Evolutionary conservation across 192 early-diverging fungal genomes (phyloP), one percentile per base, ranked within the genome.

Genomic region (Podila epicladia): DNA sequence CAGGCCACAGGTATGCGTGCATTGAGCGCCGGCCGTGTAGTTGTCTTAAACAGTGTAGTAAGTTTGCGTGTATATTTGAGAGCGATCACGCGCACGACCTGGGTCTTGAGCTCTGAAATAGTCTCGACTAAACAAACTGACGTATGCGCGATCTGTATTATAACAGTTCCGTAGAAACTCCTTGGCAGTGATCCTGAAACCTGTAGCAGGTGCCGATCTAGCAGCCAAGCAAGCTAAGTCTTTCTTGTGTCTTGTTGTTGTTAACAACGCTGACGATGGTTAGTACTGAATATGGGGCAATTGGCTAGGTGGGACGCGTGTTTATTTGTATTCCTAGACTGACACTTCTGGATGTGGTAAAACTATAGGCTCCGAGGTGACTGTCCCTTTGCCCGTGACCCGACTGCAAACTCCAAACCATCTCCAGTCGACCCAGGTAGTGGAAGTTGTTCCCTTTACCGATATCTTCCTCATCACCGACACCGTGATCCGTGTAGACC

Each of bases 21-120:
- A 0, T 75, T 95, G 50, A 83, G 82, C 50, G 66, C 92, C 0
- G 97, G 97, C 4, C 89, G 95, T 4, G 74, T 97, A 7, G 88
- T 95, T 2, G 82, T 98, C 19, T 75, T 98, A 19, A 96, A 96
- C 58, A 91, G 85, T 65, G 84, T 53, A 26, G 87, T 89, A 73
- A 72, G 73, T 71, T 45, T 33, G 1, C 17, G 11, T 17, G 13
- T 45, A 11, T 45, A 8, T 45, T 45, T 13, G 41, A 45, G 41
- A 45, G 41, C 17, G 41, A 17, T 17, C 41, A 45, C 41, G 41
- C 41, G 41, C 41, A 45, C 15, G 41, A 45, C 41, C 15, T 45
- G 9, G 9, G 41, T 45, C 13, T 45, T 17, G 13, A 45, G 12
- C 12, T 45, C 41, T 45, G 41, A 45, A 45, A 45, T 45, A 45